Evolutionary conservation across 345 rosid genomes (phyloP), one percentile per base, ranked within the genome.

Genomic region (Melastoma malabathricum): DNA sequence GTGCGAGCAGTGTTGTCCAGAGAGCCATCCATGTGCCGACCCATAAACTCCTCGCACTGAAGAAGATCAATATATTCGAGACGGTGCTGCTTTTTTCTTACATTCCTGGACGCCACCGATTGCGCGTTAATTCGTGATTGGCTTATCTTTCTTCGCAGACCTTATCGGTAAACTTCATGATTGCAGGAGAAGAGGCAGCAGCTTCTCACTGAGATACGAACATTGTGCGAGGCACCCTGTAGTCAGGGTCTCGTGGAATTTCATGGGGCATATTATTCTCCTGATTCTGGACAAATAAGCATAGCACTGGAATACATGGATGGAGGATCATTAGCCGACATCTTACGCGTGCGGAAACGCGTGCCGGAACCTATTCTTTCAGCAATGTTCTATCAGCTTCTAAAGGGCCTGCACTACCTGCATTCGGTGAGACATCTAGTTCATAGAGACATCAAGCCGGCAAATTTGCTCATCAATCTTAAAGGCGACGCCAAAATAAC

Each of bases 401-500:
- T 86, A 54, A 38, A 64, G 96, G 98, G 98, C 57, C 69, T 90
- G 60, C 75, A 73, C 64, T 90, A 90, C 75, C 78, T 90, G 71
- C 96, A 90, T 65, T 94, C 87, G 66, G 88, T 63, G 15, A 75
- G 94, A 62, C 82, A 90, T 72, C 75, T 90, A 61, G 96, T 90
- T 60, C 98, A 90, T 67, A 80, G 98, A 76, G 98, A 90, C 58
- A 90, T 90, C 52, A 90, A 90, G 68, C 98, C 98, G 29, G 98
- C 98, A 56, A 90, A 86, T 76, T 58, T 90, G 72, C 98, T 90
- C 17, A 71, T 90, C 59, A 86, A 86, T 65, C 89, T 90, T 55
- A 90, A 83, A 61, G 98, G 98, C 13, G 94, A 80, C 68, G 92
- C 98, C 8, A 90, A 90, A 77, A 86, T 90, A 49, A 90, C 96